Evolutionary conservation across 2,329 filamentous ascomycete genomes (phyloP).

Genomic region (Gaeumannomyces tritici): DNA sequence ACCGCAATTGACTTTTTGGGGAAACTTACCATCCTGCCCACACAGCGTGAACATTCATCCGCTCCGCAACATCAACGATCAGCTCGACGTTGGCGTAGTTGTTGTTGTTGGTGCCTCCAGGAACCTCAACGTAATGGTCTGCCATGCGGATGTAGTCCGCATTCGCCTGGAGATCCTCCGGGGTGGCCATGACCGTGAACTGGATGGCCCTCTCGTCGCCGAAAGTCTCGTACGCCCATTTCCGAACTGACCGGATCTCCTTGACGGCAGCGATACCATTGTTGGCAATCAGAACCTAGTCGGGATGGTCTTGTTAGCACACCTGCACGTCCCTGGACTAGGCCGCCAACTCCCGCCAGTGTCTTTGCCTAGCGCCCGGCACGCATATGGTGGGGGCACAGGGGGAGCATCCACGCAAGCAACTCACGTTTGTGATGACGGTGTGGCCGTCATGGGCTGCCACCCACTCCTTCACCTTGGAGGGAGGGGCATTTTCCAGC

Average conservation of each 20-base stretch:
- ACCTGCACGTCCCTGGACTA: not conserved
- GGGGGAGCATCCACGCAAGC: not conserved
- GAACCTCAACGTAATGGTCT: conserved; percentile 98
- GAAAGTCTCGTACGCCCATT: conserved; percentile 99
- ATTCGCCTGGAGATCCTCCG: conserved; percentile 93
- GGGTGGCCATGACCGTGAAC: conserved; percentile 99
- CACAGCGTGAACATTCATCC: conserved; percentile 95
- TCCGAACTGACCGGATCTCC: conserved; percentile 96
- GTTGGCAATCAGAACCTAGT: conserved; percentile 95
- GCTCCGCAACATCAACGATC: conserved; percentile 97
- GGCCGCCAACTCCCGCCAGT: not conserved
- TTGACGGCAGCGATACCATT: conserved; percentile 99
- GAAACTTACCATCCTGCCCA: conserved; percentile 89
- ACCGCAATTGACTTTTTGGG: conserved; percentile 5
- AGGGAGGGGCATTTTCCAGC: conserved; percentile 68
- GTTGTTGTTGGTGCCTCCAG: conserved; percentile 99
- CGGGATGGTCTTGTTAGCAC: not conserved
- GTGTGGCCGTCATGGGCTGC: conserved; percentile 84
- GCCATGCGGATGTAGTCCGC: conserved; percentile 99
- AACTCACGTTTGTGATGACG: conserved; percentile 88
- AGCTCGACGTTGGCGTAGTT: conserved; percentile 99
- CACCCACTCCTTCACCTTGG: conserved; percentile 95
- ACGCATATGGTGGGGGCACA: not conserved
- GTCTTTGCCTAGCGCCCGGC: not conserved
- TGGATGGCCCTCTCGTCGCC: conserved; percentile 97